Evolutionary conservation across 192 early-diverging fungal genomes (phyloP).

Genomic region (Coemansia furcata): DNA sequence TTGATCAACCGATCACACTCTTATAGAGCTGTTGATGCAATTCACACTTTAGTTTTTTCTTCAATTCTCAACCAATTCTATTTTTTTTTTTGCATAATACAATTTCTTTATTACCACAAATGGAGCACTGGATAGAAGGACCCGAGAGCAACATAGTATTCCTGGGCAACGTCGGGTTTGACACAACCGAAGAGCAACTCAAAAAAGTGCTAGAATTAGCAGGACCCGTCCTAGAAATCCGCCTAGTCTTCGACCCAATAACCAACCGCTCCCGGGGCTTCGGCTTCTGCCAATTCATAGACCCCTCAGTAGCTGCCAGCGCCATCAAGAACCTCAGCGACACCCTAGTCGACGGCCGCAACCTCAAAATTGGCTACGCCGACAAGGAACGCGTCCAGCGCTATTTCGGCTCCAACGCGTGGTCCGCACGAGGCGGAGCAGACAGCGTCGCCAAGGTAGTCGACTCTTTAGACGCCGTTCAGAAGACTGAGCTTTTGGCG

Average conservation of each 20-base stretch:
- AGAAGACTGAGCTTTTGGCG: conserved; percentile 18
- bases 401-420: conserved; percentile 21
- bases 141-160: conserved; percentile 42
- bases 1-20: background rate
- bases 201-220: conserved; percentile 90
- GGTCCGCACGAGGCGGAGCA: conserved; percentile 13
- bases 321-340: conserved; percentile 92
- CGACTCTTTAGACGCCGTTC: conserved; percentile 4
- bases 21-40: background rate
- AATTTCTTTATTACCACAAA: conserved; percentile 4
- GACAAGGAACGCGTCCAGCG: conserved; percentile 52
- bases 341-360: conserved; percentile 84
- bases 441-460: conserved; percentile 14
- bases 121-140: conserved; percentile 33
- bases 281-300: conserved; percentile 92
- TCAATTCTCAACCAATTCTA: background rate
- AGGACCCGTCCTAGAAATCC: conserved; percentile 78
- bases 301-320: conserved; percentile 88
- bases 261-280: conserved; percentile 84
- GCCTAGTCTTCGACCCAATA: conserved; percentile 87
- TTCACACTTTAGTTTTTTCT: background rate
- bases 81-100: background rate
- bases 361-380: conserved; percentile 90
- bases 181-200: conserved; percentile 90
- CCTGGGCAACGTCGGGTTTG: conserved; percentile 84